Evolutionary conservation across 2,329 filamentous ascomycete species (phyloP).

Genomic region (Trichoderma breve): DNA sequence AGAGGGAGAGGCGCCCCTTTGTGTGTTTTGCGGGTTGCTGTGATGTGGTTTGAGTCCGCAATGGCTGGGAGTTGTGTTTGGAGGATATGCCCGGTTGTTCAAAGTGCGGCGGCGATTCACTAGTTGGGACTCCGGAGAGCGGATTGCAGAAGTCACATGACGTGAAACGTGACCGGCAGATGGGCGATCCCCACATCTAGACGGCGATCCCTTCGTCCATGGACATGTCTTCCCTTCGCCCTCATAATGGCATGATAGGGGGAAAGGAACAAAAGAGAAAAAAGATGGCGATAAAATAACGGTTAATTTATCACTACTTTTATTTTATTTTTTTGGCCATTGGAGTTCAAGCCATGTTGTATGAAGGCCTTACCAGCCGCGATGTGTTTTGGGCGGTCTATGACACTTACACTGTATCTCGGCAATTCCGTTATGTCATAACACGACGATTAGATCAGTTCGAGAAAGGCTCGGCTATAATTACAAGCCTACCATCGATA

Average conservation of each 20-base stretch:
- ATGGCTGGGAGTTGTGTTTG: conserved; percentile 26
- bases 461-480: background rate
- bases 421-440: background rate
- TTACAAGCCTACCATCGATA: background rate
- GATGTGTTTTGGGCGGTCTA: background rate
- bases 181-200: background rate
- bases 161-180: background rate
- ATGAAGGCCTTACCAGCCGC: background rate
- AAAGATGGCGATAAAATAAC: background rate
- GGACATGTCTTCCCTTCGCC: background rate
- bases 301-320: background rate
- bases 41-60: conserved; percentile 27
- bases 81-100: background rate
- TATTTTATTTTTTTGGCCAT: background rate
- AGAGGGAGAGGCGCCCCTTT: conserved; percentile 9
- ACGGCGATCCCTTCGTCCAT: conserved; percentile 2
- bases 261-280: background rate
- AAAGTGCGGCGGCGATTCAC: conserved; percentile 19
- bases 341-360: background rate
- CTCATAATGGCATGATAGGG: background rate
- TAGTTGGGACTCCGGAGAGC: conserved; percentile 12
- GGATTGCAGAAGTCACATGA: conserved; percentile 17
- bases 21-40: conserved; percentile 24
- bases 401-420: background rate
- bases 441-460: background rate